A percentile compares a stretch with the other conserved stretches of the same genome.
Conservation (phyloP, 352 stramenopile species). For the Chrysophaeum taylorii region DNA sequence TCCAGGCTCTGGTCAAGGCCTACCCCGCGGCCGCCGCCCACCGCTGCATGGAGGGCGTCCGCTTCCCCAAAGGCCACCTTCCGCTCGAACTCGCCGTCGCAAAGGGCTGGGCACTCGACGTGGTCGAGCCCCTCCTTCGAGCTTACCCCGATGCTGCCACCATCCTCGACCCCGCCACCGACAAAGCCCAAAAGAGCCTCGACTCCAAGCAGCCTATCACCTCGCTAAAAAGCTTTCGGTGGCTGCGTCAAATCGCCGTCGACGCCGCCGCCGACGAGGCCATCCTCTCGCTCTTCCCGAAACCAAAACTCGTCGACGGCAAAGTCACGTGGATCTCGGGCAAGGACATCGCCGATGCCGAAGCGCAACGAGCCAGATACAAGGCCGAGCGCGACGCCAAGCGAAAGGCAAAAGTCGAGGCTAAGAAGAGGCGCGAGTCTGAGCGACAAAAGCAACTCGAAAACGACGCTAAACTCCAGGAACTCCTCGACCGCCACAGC, state of each 20-base stretch:
- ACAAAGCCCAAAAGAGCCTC: background rate
- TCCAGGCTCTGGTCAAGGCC: background rate
- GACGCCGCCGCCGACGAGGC: background rate
- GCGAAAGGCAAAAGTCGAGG: too few relatives aligned
- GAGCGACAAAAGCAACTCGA: too few relatives aligned
- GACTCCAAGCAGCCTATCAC: background rate
- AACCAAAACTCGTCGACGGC: background rate
- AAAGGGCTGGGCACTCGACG: background rate
- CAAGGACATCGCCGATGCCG: too few relatives aligned
- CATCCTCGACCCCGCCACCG: background rate
- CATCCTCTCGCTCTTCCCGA: background rate
- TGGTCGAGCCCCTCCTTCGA: background rate
- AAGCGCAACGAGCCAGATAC: too few relatives aligned
- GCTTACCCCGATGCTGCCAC: background rate
- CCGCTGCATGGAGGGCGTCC: background rate
- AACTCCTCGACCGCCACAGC: too few relatives aligned
- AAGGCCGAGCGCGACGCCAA: too few relatives aligned
- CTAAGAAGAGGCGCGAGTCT: too few relatives aligned
- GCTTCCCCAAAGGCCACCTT: background rate
- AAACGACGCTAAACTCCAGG: too few relatives aligned
- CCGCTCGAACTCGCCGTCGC: background rate
- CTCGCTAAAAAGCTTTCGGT: background rate
- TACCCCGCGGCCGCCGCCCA: background rate
- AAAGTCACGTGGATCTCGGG: too few relatives aligned
- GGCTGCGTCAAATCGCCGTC: background rate